These are phyloP conservation scores for Senna siamea DNA, from an alignment of 306 rosid species.

Conservation along the genomic window DNA sequence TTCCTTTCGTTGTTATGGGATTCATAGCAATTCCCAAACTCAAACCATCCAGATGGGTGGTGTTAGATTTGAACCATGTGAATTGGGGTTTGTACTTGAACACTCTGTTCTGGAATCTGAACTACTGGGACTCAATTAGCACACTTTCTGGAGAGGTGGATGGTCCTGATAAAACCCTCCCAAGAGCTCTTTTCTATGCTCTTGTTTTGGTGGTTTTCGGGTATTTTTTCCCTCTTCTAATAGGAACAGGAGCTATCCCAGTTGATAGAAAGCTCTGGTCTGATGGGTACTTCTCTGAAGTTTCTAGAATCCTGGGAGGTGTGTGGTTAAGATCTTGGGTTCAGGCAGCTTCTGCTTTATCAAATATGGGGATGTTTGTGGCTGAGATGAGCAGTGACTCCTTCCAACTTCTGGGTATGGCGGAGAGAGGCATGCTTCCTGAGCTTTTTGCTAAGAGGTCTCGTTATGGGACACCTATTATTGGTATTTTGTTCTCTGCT, in stretches of 20 bases:
- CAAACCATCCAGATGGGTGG: slow-evolving; percentile 58
- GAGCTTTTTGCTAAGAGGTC: slow-evolving; percentile 61
- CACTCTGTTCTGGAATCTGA: slow-evolving; percentile 76
- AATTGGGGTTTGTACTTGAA: slow-evolving; percentile 69
- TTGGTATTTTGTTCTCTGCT: slow-evolving; percentile 69
- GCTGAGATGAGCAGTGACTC: slow-evolving; percentile 82
- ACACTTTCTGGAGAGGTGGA: slow-evolving; percentile 72
- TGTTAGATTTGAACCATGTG: slow-evolving; percentile 49
- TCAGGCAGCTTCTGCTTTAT: slow-evolving; percentile 67
- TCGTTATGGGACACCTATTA: slow-evolving; percentile 57
- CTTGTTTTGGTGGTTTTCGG: slow-evolving; percentile 56
- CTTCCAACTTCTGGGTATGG: slow-evolving; percentile 77
- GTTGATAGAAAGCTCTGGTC: slow-evolving; percentile 52
- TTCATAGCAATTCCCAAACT: slow-evolving; percentile 56
- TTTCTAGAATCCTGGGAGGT: slow-evolving; percentile 60
- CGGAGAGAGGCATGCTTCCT: slow-evolving; percentile 70
- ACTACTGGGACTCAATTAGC: slow-evolving; percentile 76
- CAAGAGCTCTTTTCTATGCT: slow-evolving; percentile 64
- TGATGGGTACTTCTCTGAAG: slow-evolving; percentile 73
- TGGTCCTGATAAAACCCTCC: slow-evolving; percentile 63
- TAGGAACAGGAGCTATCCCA: slow-evolving; percentile 64
- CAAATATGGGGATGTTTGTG: slow-evolving; percentile 78
- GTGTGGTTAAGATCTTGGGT: slow-evolving; percentile 67
- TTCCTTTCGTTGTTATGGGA: slow-evolving; percentile 70
- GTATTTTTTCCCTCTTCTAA: slow-evolving; percentile 62